A percentile compares a stretch with the other conserved stretches of the same genome.
Evolutionary conservation across 2,329 filamentous ascomycete genomes (phyloP).

Genomic region (Aspergillus awamori): DNA sequence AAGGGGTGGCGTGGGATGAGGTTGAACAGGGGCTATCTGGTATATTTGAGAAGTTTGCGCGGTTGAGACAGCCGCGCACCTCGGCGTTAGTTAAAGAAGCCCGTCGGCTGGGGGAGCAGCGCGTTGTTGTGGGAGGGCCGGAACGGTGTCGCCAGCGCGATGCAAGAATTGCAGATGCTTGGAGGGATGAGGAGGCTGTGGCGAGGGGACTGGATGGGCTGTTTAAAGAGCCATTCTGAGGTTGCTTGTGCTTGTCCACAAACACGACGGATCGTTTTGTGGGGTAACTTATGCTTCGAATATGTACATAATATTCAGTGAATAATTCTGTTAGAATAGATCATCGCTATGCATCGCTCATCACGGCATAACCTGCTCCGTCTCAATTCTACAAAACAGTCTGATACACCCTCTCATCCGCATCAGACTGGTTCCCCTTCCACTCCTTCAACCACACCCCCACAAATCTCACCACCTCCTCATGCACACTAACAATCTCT

Average conservation of each 20-base stretch:
- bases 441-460: conserved; percentile 69
- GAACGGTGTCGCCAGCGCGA: conserved; percentile 1
- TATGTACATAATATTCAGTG: neutral
- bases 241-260: neutral
- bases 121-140: neutral
- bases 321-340: neutral
- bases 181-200: neutral
- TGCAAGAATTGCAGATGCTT: neutral
- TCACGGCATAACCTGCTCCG: neutral
- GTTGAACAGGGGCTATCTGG: neutral
- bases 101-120: neutral
- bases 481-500: conserved; percentile 59
- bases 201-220: neutral
- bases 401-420: neutral
- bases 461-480: conserved; percentile 63
- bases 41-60: conserved; percentile 1
- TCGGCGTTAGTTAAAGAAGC: conserved; percentile 6
- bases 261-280: neutral
- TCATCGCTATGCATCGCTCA: neutral
- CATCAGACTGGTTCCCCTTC: conserved; percentile 18
- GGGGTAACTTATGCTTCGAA: neutral
- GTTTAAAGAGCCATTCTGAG: neutral
- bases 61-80: conserved; percentile 1
- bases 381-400: neutral
- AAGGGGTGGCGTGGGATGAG: neutral